Percentiles rank a stretch among this genome's conserved stretches.
Conservation (phyloP, 2,329 filamentous ascomycete species). For the Aspergillus intermedius region DNA sequence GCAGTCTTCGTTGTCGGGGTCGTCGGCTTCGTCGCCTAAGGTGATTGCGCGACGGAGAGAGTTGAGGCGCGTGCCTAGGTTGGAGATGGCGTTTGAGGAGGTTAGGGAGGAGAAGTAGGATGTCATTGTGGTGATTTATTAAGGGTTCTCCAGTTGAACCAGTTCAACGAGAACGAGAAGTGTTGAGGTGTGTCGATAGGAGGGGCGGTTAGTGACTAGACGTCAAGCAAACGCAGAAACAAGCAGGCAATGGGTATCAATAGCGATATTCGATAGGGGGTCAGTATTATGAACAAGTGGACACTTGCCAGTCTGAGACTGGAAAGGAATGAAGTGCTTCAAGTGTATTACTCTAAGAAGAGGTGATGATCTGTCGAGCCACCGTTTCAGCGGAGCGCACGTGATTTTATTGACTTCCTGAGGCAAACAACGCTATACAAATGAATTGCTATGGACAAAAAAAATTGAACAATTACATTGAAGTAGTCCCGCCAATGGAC, state of each 20-base stretch:
- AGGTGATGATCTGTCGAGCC: background rate
- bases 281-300: background rate
- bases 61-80: conserved; percentile 52
- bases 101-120: conserved; percentile 71
- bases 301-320: background rate
- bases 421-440: background rate
- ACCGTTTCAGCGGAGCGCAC: background rate
- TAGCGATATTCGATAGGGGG: background rate
- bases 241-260: background rate
- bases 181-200: background rate
- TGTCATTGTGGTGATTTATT: conserved; percentile 50
- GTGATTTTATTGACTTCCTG: background rate
- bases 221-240: background rate
- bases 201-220: background rate
- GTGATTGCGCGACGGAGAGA: conserved; percentile 46
- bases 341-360: background rate
- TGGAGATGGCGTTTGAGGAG: conserved; percentile 41
- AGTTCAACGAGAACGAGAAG: background rate
- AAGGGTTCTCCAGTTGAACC: background rate
- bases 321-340: background rate
- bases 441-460: background rate
- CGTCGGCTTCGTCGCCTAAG: conserved; percentile 36
- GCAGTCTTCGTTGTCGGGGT: conserved; percentile 63
- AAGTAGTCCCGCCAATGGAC: background rate
- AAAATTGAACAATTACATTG: background rate